Evolutionary conservation across 2,329 filamentous ascomycete species (phyloP).

Genomic region (Colletotrichum shisoi): DNA sequence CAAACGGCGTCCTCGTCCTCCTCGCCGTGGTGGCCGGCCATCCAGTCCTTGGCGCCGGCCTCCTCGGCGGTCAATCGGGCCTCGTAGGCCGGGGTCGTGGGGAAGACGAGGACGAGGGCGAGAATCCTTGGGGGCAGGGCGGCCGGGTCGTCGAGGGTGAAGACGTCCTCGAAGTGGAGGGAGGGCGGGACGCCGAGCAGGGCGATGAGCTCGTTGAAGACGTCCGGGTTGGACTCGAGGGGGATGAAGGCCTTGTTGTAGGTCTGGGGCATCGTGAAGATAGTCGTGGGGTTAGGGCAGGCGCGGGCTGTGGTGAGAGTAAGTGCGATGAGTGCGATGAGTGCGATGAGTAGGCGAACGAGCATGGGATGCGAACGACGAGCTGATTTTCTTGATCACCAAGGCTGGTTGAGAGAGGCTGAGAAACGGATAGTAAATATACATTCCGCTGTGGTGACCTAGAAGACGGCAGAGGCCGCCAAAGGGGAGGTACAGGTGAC

Average conservation of each 20-base stretch:
- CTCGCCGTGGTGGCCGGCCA: constrained; percentile 47
- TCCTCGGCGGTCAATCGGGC: constrained; percentile 53
- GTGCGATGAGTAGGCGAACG: background rate
- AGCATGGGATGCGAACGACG: background rate
- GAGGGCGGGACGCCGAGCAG: constrained; percentile 66
- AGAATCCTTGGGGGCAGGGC: constrained; percentile 65
- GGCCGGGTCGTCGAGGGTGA: constrained; percentile 72
- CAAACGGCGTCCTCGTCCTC: constrained; percentile 70
- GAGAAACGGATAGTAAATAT: constrained; percentile 1
- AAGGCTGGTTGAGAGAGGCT: background rate
- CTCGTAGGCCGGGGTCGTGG: constrained; percentile 69
- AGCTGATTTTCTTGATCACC: too few relatives aligned
- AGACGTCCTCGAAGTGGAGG: constrained; percentile 73
- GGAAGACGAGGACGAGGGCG: constrained; percentile 74
- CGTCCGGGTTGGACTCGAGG: constrained; percentile 64
- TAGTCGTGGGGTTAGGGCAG: constrained; percentile 2
- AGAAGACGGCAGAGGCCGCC: background rate
- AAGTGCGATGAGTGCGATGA: background rate
- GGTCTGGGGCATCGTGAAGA: constrained; percentile 24
- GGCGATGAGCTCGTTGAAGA: constrained; percentile 71
- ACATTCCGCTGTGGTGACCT: background rate
- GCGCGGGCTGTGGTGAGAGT: background rate
- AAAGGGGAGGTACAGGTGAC: background rate
- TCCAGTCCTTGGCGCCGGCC: constrained; percentile 33
- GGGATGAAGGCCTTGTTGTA: constrained; percentile 46